Conservation (phyloP, 2,329 filamentous ascomycete species). For the Fusarium musae region DNA sequence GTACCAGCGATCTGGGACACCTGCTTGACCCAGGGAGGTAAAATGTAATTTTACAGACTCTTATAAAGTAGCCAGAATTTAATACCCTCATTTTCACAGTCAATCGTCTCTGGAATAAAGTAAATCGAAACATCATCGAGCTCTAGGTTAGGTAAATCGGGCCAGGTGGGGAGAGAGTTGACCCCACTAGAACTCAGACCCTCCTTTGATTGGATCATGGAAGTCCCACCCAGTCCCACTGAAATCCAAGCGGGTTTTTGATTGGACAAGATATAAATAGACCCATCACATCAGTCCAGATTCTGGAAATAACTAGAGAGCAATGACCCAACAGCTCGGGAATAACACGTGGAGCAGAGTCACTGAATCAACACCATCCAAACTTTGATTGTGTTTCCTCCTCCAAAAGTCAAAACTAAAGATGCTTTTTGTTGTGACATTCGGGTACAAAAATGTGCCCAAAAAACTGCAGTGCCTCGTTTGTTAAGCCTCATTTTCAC, state of each 20-base stretch:
- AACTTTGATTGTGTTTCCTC: background rate
- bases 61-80: accelerated
- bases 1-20: accelerated
- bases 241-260: accelerated
- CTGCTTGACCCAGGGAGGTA: accelerated
- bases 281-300: accelerated
- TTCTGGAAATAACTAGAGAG: background rate
- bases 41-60: background rate
- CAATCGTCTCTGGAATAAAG: background rate
- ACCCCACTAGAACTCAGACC: background rate
- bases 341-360: background rate
- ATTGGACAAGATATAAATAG: background rate
- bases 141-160: background rate
- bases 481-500: too few relatives aligned
- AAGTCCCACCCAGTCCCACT: background rate
- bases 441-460: too few relatives aligned
- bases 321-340: background rate
- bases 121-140: too few relatives aligned
- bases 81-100: accelerated
- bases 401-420: background rate
- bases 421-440: too few relatives aligned
- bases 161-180: background rate
- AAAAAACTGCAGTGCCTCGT: background rate
- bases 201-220: accelerated
- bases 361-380: background rate